Percentiles rank a stretch among this genome's conserved stretches.
Evolutionary conservation across 2,329 filamentous ascomycete species (phyloP).

Genomic region (Trichophyton rubrum): DNA sequence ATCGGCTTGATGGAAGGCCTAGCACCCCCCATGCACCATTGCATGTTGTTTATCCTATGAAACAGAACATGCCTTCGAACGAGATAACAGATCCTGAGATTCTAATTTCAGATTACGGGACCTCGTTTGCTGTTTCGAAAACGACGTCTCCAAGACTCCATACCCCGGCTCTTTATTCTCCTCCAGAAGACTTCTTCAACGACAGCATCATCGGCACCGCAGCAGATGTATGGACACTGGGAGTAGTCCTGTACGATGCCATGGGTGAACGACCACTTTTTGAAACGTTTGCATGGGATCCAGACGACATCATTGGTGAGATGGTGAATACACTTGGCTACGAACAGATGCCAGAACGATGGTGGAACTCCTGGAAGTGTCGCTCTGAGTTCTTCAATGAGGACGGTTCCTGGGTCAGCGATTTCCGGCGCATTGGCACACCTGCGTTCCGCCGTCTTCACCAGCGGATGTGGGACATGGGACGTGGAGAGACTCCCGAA

Average conservation of each 20-base stretch:
- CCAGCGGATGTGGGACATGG: constrained; percentile 16
- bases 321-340: constrained; percentile 16
- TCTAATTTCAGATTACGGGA: constrained; percentile 18
- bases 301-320: constrained; percentile 15
- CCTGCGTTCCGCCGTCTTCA: constrained; percentile 12
- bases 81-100: constrained; percentile 14
- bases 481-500: constrained; percentile 15
- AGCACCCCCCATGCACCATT: constrained; percentile 15
- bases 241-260: constrained; percentile 15
- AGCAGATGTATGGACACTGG: constrained; percentile 17
- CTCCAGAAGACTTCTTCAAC: constrained; percentile 15
- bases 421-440: constrained; percentile 14
- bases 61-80: constrained; percentile 15
- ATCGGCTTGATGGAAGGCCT: constrained; percentile 15
- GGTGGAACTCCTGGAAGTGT: constrained; percentile 15
- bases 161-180: constrained; percentile 15
- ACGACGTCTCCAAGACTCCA: constrained; percentile 15
- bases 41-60: constrained; percentile 14
- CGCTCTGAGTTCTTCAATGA: constrained; percentile 15
- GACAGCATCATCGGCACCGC: constrained; percentile 12
- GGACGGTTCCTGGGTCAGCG: constrained; percentile 14
- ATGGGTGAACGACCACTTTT: constrained; percentile 17
- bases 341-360: constrained; percentile 8
- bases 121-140: constrained; percentile 15
- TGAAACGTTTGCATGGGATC: constrained; percentile 16